These are phyloP conservation scores for Blastocladiella britannica DNA, from an alignment of 192 early-diverging fungal species.

Conservation along the genomic window DNA sequence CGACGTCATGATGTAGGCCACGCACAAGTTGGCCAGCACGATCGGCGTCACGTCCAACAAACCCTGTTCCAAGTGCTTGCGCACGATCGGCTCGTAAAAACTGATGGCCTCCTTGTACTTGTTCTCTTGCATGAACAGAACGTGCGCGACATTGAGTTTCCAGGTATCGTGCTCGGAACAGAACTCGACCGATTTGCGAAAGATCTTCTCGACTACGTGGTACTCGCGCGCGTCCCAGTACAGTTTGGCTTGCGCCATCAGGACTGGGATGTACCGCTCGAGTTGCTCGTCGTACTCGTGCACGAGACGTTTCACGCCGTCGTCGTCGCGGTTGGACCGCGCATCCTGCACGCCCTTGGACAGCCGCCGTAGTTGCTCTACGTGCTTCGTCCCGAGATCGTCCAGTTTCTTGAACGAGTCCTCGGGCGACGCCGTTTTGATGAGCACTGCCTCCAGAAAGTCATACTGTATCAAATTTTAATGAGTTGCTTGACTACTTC, in stretches of 20 bases:
- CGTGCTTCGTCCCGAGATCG: constrained; percentile 31
- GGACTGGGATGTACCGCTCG: constrained; percentile 34
- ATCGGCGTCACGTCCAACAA: constrained; percentile 37
- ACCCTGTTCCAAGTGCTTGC: constrained; percentile 41
- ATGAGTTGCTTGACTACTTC: neutral
- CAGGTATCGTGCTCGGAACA: constrained; percentile 45
- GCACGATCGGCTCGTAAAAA: constrained; percentile 43
- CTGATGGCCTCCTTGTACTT: constrained; percentile 48
- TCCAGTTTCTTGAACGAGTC: constrained; percentile 40
- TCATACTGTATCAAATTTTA: constrained; percentile 20
- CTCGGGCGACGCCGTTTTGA: constrained; percentile 32
- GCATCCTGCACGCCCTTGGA: constrained; percentile 40
- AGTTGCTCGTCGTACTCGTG: constrained; percentile 37
- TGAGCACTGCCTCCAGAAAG: constrained; percentile 29
- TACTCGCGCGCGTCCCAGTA: constrained; percentile 48
- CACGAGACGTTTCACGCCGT: constrained; percentile 27
- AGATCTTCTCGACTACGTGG: constrained; percentile 37
- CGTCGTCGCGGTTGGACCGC: constrained; percentile 32
- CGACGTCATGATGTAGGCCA: constrained; percentile 41
- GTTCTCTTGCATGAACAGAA: constrained; percentile 43
- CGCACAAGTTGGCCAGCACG: constrained; percentile 40
- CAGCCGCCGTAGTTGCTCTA: constrained; percentile 29
- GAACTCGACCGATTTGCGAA: constrained; percentile 39
- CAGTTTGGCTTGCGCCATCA: constrained; percentile 44
- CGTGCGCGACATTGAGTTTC: constrained; percentile 46